phyloP scores from a whole-genome alignment of 1,284 basidiomycete species.

The Cryptococcus sp. region DNA sequence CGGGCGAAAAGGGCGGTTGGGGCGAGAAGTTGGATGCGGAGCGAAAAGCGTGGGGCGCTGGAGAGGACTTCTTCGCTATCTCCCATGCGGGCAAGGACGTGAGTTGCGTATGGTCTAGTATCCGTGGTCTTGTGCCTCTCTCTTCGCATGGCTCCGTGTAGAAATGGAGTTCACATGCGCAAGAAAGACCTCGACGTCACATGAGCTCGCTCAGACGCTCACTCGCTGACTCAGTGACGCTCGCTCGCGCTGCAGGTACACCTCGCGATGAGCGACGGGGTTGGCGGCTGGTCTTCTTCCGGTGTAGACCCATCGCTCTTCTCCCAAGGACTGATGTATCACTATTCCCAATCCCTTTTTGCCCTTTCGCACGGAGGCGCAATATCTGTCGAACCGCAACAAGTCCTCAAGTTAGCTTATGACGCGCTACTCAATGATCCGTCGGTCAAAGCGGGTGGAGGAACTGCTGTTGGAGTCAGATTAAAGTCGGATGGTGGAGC shows the following conservation, averaged over 20 bases:
- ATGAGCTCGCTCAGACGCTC: no score
- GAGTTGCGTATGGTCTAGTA: slow-evolving; percentile 13
- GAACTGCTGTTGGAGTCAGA: slow-evolving; percentile 54
- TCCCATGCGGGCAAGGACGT: slow-evolving; percentile 33
- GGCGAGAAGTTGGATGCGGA: slow-evolving; percentile 23
- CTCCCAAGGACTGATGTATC: slow-evolving; percentile 56
- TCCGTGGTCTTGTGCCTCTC: background rate
- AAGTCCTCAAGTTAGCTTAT: slow-evolving; percentile 55
- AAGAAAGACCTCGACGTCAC: no score
- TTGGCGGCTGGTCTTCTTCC: slow-evolving; percentile 59
- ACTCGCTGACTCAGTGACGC: background rate
- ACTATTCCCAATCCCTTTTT: slow-evolving; percentile 45
- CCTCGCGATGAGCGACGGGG: slow-evolving; percentile 58
- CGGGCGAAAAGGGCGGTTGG: slow-evolving; percentile 34
- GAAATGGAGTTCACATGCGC: no score
- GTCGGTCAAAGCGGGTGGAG: slow-evolving; percentile 53
- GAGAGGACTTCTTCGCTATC: slow-evolving; percentile 49
- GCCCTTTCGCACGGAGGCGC: slow-evolving; percentile 15
- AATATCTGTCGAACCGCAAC: slow-evolving; percentile 32
- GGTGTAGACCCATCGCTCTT: slow-evolving; percentile 58
- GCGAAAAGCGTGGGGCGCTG: slow-evolving; percentile 42
- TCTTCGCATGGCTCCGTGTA: background rate
- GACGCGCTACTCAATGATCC: slow-evolving; percentile 53
- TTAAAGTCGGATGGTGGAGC: slow-evolving; percentile 51
- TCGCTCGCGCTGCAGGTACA: slow-evolving; percentile 39